Evolutionary conservation across 1,284 basidiomycete species (phyloP), one percentile per base, ranked within the genome.

Genomic region (Ceratobasidium sp.): DNA sequence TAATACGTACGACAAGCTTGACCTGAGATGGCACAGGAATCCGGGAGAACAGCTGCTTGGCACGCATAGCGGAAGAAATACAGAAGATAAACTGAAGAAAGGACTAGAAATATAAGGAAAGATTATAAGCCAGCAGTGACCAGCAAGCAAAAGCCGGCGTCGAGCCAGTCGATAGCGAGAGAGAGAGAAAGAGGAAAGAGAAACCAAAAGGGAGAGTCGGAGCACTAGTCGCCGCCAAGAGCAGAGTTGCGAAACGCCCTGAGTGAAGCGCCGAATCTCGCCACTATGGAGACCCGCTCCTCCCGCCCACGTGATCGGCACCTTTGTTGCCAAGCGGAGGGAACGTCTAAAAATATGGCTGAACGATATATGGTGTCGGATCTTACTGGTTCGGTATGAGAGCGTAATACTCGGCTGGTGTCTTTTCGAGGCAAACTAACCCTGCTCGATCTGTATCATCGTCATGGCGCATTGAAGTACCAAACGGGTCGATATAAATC

Each of bases 1-100:
- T 33, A 28, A 15, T 40, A 78, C 79, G 33, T 42, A 79, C 79
- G 23, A 80, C 76, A 69, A 79, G 75, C 61, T 79, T 79, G n/a
- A 80, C 40, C 59, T 79, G 74, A 33, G 48, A 69, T 20, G 78
- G 79, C 26, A 80, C 40, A 46, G 78, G 69, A 33, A 80, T 46
- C 33, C 66, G 69, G 7, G 46, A 61, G 61, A 76, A 78, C 7
- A 80, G 33, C n/a, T 80, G 78, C 44, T 80, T 80, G n/a, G 67
- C 70, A 50, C 79, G 75, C 67, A 80, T 73, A 15, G 42, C 46
- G 57, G 46, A 33, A 42, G 42, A 17, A 26, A 70, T 20, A 56
- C 40, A 59, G 12, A 70, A 48, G 50, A 48, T 61, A 61, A 1
- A 17, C 17, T 48, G 46, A 48, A 59, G 42, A 62, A 40, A 68